Evolutionary conservation across 345 rosid genomes (phyloP).

Genomic region (Murraya koenigii): DNA sequence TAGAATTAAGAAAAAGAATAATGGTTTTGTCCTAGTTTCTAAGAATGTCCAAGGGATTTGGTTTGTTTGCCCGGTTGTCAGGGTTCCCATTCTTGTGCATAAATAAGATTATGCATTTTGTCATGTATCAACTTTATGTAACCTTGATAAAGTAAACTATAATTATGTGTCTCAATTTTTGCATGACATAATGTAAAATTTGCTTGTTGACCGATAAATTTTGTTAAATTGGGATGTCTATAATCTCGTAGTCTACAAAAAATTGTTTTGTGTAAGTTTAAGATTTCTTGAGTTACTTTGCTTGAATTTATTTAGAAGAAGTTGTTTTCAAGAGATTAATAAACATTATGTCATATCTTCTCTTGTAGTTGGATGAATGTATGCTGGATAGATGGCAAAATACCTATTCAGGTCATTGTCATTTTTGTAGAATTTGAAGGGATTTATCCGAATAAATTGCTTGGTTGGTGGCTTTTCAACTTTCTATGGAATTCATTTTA

Average conservation of each 20-base stretch:
- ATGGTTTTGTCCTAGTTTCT: constrained; percentile 57
- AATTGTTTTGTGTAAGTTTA: constrained; percentile 2
- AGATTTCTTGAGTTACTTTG: not conserved
- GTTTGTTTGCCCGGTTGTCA: constrained; percentile 29
- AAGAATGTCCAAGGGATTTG: constrained; percentile 84
- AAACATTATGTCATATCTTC: not conserved
- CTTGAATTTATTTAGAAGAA: not conserved
- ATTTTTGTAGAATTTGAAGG: not conserved
- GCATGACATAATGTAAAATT: not conserved
- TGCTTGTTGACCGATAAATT: constrained; percentile 11
- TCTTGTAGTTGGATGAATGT: not conserved
- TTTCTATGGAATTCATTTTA: too few species aligned
- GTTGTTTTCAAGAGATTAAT: not conserved
- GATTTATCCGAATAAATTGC: not conserved
- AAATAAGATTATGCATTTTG: constrained; percentile 13
- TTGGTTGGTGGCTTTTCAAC: not conserved
- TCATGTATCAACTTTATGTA: not conserved
- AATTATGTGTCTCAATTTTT: not conserved
- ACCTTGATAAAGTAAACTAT: constrained; percentile 14
- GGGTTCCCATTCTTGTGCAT: constrained; percentile 8
- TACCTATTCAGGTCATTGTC: not conserved
- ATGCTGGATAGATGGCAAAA: not conserved
- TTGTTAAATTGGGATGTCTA: not conserved
- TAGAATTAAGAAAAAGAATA: constrained; percentile 57
- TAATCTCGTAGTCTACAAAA: not conserved